These are phyloP conservation scores for Fusarium fracticaudum DNA, from an alignment of 2,329 filamentous ascomycete species.

Conservation along the genomic window DNA sequence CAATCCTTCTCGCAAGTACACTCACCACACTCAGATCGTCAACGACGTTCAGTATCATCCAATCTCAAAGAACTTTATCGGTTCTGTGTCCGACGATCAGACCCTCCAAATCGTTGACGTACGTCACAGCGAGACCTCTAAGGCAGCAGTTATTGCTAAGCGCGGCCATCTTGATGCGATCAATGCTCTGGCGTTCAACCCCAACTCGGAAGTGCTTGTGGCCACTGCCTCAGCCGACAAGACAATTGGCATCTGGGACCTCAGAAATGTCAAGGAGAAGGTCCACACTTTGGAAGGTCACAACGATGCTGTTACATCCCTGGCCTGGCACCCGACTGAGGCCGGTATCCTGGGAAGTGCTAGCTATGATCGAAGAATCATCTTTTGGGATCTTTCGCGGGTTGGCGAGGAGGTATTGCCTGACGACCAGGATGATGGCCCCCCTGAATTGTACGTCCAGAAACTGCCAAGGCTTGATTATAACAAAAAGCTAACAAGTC, in stretches of 20 bases:
- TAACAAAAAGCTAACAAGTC: constrained; percentile 29
- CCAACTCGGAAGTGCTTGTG: constrained; percentile 86
- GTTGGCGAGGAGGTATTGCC: constrained; percentile 94
- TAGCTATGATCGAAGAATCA: constrained; percentile 90
- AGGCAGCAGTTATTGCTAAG: constrained; percentile 73
- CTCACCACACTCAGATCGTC: constrained; percentile 88
- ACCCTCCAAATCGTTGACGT: constrained; percentile 92
- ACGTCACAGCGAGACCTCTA: constrained; percentile 72
- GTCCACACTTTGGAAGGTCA: constrained; percentile 92
- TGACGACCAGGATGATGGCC: constrained; percentile 94
- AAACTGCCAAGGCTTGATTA: background rate
- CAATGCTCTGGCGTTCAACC: constrained; percentile 96
- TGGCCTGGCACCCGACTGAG: constrained; percentile 95
- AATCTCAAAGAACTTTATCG: constrained; percentile 83
- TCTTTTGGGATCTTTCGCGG: constrained; percentile 95
- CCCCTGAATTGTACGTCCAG: constrained; percentile 83
- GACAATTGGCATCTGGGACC: constrained; percentile 93
- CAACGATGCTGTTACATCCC: constrained; percentile 86
- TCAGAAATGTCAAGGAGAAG: constrained; percentile 89
- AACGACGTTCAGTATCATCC: constrained; percentile 98
- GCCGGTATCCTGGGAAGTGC: constrained; percentile 88
- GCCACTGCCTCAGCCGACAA: constrained; percentile 96
- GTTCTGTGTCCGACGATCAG: constrained; percentile 93
- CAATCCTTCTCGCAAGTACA: constrained; percentile 78
- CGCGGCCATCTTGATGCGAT: constrained; percentile 90